A percentile compares a stretch with the other conserved stretches of the same genome.
Evolutionary conservation across 208 protist species (phyloP).

Genomic region (Porcisia deanei): DNA sequence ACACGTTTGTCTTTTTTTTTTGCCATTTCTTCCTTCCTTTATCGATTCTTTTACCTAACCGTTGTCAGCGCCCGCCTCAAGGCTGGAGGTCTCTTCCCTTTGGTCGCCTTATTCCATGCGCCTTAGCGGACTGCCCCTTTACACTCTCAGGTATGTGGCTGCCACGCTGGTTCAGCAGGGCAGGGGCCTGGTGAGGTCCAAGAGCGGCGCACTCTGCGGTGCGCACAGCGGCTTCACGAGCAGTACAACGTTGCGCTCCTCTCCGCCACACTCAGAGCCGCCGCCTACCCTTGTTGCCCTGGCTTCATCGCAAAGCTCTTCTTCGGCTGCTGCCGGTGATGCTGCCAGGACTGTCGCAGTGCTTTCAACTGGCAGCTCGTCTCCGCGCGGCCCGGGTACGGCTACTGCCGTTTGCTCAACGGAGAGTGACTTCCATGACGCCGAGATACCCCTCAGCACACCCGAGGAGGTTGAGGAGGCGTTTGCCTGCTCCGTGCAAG

Average conservation of each 20-base stretch:
- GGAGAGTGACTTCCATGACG: neutral
- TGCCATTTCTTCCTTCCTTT: neutral
- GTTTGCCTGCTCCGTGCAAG: conserved; percentile 67
- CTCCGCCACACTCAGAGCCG: neutral
- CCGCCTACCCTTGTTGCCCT: neutral
- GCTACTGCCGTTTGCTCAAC: neutral
- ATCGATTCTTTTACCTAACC: too few relatives aligned
- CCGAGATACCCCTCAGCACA: conserved; percentile 28
- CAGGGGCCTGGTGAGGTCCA: neutral
- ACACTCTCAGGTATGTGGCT: neutral
- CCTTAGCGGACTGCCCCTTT: neutral
- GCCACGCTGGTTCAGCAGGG: too few relatives aligned
- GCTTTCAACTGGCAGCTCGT: neutral
- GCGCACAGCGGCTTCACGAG: neutral
- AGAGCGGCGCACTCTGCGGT: neutral
- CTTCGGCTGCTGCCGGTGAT: neutral
- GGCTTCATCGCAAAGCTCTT: neutral
- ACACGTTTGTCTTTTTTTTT: neutral
- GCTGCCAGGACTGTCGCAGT: neutral
- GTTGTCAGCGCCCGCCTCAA: neutral
- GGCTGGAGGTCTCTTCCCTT: neutral
- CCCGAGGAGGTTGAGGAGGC: conserved; percentile 53
- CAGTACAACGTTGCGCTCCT: neutral
- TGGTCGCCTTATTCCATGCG: neutral
- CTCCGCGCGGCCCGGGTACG: neutral